These are phyloP conservation scores for Schizophyllum amplum DNA, from an alignment of 1,284 basidiomycete species.

Conservation along the genomic window DNA sequence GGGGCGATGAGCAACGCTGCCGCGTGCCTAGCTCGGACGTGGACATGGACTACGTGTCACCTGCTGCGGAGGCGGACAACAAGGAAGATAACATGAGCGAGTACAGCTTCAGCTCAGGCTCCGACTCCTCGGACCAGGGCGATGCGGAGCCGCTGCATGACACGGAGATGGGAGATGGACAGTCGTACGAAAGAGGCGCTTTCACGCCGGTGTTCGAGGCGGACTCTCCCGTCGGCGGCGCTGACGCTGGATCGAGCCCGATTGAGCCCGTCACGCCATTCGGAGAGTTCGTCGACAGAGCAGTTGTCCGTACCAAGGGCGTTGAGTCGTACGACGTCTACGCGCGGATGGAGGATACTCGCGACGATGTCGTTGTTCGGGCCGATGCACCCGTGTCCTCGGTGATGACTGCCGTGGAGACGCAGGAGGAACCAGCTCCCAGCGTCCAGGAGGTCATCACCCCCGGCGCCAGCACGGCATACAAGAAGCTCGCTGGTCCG, in stretches of 20 bases:
- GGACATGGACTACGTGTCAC: conserved; percentile 13
- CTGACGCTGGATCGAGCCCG: conserved; percentile 55
- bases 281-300: conserved; percentile 65
- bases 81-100: conserved; percentile 27
- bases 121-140: not conserved
- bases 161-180: conserved; percentile 14
- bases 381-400: conserved; percentile 12
- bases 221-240: conserved; percentile 46
- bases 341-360: not conserved
- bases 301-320: conserved; percentile 37
- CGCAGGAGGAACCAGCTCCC: conserved; percentile 18
- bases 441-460: conserved; percentile 31
- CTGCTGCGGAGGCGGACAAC: conserved; percentile 13
- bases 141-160: not conserved
- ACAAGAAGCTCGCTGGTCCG: conserved; percentile 66
- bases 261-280: conserved; percentile 68
- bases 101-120: conserved; percentile 21
- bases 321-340: conserved; percentile 14
- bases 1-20: not conserved
- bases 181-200: conserved; percentile 36
- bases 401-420: not conserved
- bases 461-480: conserved; percentile 45
- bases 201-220: conserved; percentile 63
- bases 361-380: conserved; percentile 1
- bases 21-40: conserved; percentile 6